These are phyloP conservation scores for Alternaria hordeiaustralica DNA, from an alignment of 2,329 filamentous ascomycete genomes.

Conservation along the genomic window DNA sequence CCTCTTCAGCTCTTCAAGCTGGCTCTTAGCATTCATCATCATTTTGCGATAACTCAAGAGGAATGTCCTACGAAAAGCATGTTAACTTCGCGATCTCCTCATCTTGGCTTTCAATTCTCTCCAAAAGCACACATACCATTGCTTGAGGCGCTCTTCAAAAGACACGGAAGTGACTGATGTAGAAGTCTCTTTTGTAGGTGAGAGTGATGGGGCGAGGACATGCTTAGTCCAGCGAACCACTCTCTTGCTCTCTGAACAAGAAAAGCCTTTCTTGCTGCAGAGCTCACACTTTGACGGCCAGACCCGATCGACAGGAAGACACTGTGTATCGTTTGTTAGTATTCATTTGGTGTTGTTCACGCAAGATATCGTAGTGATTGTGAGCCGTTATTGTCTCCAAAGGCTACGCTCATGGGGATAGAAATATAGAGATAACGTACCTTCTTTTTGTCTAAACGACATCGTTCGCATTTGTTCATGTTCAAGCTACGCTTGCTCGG, in stretches of 20 bases:
- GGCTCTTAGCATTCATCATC: too few relatives aligned
- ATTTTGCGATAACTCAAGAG: too few relatives aligned
- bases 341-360: background rate
- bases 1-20: too few relatives aligned
- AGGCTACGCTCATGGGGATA: too few relatives aligned
- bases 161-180: too few relatives aligned
- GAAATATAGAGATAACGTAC: too few relatives aligned
- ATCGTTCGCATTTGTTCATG: too few relatives aligned
- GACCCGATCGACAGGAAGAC: background rate
- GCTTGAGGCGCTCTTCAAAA: background rate
- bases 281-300: constrained; percentile 1
- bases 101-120: too few relatives aligned
- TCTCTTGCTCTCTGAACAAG: constrained; percentile 5
- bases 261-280: background rate
- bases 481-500: too few relatives aligned
- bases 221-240: background rate
- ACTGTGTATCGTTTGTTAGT: background rate
- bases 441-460: too few relatives aligned
- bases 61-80: background rate
- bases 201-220: background rate
- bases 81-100: too few relatives aligned
- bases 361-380: background rate
- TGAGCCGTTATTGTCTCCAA: background rate
- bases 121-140: too few relatives aligned
- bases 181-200: background rate